Percentiles rank a stretch among this genome's conserved stretches.
These are phyloP conservation scores for Claviceps sp. DNA, from an alignment of 2,329 filamentous ascomycete genomes.

Conservation along the genomic window DNA sequence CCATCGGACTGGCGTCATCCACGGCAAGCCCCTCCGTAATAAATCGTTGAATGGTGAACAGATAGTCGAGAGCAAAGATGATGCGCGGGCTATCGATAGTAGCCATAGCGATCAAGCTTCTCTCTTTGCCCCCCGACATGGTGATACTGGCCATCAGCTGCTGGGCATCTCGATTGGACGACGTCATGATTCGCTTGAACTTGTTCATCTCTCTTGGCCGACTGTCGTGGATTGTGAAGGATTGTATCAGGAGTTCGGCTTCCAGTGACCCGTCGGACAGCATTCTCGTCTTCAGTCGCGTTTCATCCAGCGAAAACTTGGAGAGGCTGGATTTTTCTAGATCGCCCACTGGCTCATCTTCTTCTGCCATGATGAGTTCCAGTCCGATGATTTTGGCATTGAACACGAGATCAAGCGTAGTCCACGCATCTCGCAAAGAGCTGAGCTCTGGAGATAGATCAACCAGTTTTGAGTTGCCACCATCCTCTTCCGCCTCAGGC, in stretches of 20 bases:
- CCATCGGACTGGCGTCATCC: constrained; percentile 41
- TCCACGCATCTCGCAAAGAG: constrained; percentile 62
- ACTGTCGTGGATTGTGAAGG: constrained; percentile 89
- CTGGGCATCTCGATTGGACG: constrained; percentile 87
- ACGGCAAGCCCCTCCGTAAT: constrained; percentile 53
- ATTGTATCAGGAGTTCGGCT: constrained; percentile 82
- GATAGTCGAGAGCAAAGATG: constrained; percentile 90
- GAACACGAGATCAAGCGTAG: constrained; percentile 85
- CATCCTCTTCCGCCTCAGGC: constrained; percentile 16
- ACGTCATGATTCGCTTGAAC: constrained; percentile 95
- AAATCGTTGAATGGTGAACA: constrained; percentile 81
- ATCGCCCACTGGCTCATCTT: constrained; percentile 65
- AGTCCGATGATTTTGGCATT: constrained; percentile 76
- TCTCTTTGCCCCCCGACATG: constrained; percentile 73
- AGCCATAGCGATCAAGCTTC: constrained; percentile 75
- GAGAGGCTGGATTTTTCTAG: constrained; percentile 72
- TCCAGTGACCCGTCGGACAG: constrained; percentile 84
- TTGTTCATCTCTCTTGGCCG: constrained; percentile 84
- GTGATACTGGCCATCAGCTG: constrained; percentile 97
- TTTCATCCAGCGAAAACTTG: constrained; percentile 87
- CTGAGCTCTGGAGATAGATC: constrained; percentile 59
- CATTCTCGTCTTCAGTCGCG: constrained; percentile 82
- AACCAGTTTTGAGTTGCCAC: constrained; percentile 28
- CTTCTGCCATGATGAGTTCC: constrained; percentile 68
- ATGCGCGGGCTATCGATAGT: constrained; percentile 90